These are phyloP conservation scores for Luzula sylvatica DNA, from an alignment of 176 grass and related monocot species.

Conservation along the genomic window DNA sequence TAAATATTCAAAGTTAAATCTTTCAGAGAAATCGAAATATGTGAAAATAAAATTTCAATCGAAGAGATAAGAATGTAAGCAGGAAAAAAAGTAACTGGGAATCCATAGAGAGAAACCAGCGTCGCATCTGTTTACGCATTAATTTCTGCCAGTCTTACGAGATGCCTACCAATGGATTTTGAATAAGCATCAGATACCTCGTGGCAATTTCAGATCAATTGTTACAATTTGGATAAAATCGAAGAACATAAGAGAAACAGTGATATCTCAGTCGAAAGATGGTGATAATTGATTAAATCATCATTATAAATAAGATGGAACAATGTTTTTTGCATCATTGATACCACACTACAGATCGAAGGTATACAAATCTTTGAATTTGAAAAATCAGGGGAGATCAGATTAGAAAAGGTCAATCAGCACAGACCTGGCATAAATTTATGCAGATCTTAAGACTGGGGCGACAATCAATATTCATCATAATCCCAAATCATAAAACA, in stretches of 20 bases:
- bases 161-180: constrained; percentile 12
- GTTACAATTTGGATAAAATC: background rate
- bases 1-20: too few relatives aligned
- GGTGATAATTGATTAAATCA: constrained; percentile 30
- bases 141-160: constrained; percentile 32
- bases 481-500: constrained; percentile 11
- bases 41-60: too few relatives aligned
- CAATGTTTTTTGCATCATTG: constrained; percentile 25
- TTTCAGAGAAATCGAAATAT: too few relatives aligned
- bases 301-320: constrained; percentile 20
- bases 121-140: constrained; percentile 28
- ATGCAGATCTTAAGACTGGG: constrained; percentile 25
- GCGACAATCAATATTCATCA: constrained; percentile 34
- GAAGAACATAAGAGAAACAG: background rate
- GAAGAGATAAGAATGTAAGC: too few relatives aligned
- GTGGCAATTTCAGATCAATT: constrained; percentile 22
- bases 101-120: constrained; percentile 31
- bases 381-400: background rate
- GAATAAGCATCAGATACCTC: constrained; percentile 36
- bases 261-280: constrained; percentile 37
- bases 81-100: constrained; percentile 42
- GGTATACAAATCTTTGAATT: background rate
- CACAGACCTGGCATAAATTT: constrained; percentile 5
- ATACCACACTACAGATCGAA: background rate
- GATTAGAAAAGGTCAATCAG: constrained; percentile 30